These are phyloP conservation scores for Phytophthora multivora DNA, from an alignment of 352 stramenopile species.

Conservation along the genomic window DNA sequence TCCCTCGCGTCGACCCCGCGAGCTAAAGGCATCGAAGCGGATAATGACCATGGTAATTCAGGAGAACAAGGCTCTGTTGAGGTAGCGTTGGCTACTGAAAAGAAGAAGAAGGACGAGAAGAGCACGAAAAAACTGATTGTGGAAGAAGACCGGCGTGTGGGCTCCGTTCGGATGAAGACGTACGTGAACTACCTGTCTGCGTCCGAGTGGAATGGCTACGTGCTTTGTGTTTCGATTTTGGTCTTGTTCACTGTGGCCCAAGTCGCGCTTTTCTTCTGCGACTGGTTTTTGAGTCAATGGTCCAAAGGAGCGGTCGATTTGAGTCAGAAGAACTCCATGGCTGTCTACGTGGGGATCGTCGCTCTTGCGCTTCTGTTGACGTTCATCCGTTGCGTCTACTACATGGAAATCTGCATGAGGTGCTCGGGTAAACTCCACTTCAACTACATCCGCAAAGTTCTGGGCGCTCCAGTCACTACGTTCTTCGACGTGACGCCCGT, in stretches of 20 bases:
- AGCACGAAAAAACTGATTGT: conserved; percentile 40
- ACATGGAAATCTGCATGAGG: conserved; percentile 55
- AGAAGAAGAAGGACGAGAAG: neutral
- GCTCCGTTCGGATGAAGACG: conserved; percentile 41
- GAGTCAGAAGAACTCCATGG: conserved; percentile 40
- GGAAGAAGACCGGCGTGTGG: conserved; percentile 47
- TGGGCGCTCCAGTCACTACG: conserved; percentile 56
- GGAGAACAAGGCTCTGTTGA: neutral
- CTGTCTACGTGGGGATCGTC: conserved; percentile 49
- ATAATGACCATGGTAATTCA: neutral
- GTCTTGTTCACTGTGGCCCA: conserved; percentile 47
- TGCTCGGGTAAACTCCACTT: conserved; percentile 49
- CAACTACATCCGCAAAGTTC: conserved; percentile 51
- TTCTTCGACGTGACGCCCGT: conserved; percentile 77
- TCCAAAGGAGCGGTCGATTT: conserved; percentile 36
- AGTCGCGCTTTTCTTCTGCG: conserved; percentile 48
- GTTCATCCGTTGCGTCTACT: conserved; percentile 47
- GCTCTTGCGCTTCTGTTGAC: conserved; percentile 34
- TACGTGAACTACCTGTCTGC: conserved; percentile 58
- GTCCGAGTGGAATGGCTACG: conserved; percentile 50
- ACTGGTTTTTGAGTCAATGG: conserved; percentile 64
- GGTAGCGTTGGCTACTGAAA: neutral
- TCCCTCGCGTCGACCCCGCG: conserved; percentile 28
- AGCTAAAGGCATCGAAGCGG: neutral
- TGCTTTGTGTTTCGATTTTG: conserved; percentile 34